Conservation (phyloP, 2,329 filamentous ascomycete genomes). For the Teratosphaeria pseudoeucalypti region DNA sequence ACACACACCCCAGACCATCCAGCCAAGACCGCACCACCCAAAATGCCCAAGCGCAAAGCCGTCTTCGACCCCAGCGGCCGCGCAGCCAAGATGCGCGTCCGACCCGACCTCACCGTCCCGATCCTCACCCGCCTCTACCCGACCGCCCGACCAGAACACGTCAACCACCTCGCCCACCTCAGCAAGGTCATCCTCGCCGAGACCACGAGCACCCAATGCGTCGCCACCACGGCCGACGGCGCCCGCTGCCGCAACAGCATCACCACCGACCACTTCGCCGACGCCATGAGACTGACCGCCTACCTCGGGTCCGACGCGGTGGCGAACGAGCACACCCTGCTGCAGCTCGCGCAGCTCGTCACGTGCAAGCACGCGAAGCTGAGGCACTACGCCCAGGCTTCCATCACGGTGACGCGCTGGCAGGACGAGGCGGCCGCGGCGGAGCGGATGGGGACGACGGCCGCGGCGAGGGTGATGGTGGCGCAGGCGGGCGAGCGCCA, state of each 20-base stretch:
- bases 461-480: background rate
- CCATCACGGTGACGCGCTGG: background rate
- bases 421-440: background rate
- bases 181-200: background rate
- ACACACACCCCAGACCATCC: no score
- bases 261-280: background rate
- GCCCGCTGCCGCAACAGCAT: background rate
- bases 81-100: background rate
- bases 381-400: background rate
- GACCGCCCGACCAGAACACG: no score
- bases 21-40: background rate
- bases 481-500: no score
- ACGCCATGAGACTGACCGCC: background rate
- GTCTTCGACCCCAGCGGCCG: background rate
- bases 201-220: background rate
- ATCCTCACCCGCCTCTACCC: background rate
- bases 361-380: background rate
- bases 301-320: background rate
- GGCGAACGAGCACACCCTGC: background rate
- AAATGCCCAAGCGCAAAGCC: background rate
- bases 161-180: no score
- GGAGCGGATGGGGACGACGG: background rate
- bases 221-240: background rate
- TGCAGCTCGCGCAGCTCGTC: background rate
- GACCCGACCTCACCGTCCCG: background rate